phyloP scores from a whole-genome alignment of 768 basidiomycete genomes.

The Rhodocollybia butyracea region DNA sequence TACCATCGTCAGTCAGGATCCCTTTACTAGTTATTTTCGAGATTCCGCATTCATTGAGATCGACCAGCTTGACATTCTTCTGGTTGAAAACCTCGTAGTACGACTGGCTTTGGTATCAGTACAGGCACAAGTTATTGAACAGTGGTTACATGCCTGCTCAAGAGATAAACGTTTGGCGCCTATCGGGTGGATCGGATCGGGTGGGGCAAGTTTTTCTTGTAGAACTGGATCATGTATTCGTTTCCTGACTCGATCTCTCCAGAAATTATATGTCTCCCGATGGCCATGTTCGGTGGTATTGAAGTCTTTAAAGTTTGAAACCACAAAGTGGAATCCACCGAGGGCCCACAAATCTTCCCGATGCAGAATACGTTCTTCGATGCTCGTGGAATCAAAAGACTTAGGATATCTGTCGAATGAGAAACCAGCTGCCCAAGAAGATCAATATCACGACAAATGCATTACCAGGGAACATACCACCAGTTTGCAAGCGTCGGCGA shows the following conservation, averaged over 20 bases:
- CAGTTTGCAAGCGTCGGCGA: slow-evolving; percentile 18
- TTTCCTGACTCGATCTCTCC: slow-evolving; percentile 19
- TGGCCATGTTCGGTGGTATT: slow-evolving; percentile 16
- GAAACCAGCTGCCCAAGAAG: slow-evolving; percentile 10
- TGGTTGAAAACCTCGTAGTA: slow-evolving; percentile 20
- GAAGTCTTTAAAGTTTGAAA: slow-evolving; percentile 15
- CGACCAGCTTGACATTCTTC: slow-evolving; percentile 20
- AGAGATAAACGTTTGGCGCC: slow-evolving; percentile 20
- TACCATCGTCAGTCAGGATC: slow-evolving; percentile 17
- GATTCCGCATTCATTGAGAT: slow-evolving; percentile 18
- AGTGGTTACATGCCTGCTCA: slow-evolving; percentile 17
- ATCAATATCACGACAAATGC: not conserved
- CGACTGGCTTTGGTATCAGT: not conserved
- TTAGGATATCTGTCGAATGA: slow-evolving; percentile 11
- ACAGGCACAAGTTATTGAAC: not conserved
- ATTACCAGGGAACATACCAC: not conserved
- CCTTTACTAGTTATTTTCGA: slow-evolving; percentile 18
- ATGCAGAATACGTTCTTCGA: slow-evolving; percentile 19
- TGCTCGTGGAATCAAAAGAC: slow-evolving; percentile 11
- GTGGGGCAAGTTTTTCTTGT: slow-evolving; percentile 22
- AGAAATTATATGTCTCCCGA: slow-evolving; percentile 20
- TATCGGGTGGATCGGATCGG: slow-evolving; percentile 20
- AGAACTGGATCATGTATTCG: slow-evolving; percentile 17
- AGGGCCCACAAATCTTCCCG: slow-evolving; percentile 19
- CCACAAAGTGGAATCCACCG: slow-evolving; percentile 20